Base-by-base conservation (phyloP, 768 basidiomycete genomes). In the Amanita polypyramis region DNA sequence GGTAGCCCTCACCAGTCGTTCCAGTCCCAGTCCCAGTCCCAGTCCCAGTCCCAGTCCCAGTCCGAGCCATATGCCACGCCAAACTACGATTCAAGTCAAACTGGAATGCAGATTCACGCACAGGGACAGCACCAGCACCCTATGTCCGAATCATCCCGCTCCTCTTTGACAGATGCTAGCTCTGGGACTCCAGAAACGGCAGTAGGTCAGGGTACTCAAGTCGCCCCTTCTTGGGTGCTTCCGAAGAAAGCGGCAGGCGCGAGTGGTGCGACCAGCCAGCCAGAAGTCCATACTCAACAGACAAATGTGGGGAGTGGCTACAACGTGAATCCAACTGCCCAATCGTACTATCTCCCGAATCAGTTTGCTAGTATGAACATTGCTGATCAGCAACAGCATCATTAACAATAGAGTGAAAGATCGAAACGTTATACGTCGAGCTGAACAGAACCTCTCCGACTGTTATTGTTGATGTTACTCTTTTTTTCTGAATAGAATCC, bases 161-260 rank as follows among this genome's bases (percentile, higher is more conserved):
- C 39, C 19, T 20, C 48, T 21, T 40, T 10, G 20, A 37, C 21
- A 21, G 34, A 34, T 41, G 50, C 54, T 49, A 45, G 38, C 32
- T 46, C 50, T 34, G 21, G 49, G 40, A 43, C 46, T 12, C 38
- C 44, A 38, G 51, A 51, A 45, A 23, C 33, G 49, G 52, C 20
- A 45, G 47, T 0, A 47, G 54, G 17, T 42, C 58, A 19, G 43
- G n/a, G 40, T 19, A 4, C 8, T 42, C 63, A 27, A 27, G 25
- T 7, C 25, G 25, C 59, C n/a, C 72, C 72, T 7, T 62, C 70
- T 33, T 74, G 73, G 73, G 67, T 73, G 1, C 51, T 74, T 23
- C 73, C 70, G 11, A 73, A 70, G 66, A 70, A 68, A 50, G 47
- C 45, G 15, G 37, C 15, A 25, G 35, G 25, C 14, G 7, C 19